Conservation (phyloP, 2,329 filamentous ascomycete genomes). For the Fusarium piperis region DNA sequence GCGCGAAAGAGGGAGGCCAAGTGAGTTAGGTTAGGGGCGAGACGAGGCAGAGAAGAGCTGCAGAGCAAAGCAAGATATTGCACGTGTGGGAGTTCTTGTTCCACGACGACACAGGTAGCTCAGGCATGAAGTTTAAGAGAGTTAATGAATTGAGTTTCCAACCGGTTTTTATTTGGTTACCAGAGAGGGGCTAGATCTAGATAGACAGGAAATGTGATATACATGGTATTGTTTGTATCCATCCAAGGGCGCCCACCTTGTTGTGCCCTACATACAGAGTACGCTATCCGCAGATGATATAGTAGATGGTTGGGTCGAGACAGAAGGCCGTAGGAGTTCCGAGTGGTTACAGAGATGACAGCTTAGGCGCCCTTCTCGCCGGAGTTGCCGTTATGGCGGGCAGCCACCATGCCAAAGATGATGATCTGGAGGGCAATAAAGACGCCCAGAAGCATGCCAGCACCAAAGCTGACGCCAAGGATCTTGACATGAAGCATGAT, state of each 20-base stretch:
- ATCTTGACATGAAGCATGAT: constrained; percentile 81
- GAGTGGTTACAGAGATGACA: background rate
- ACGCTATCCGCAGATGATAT: background rate
- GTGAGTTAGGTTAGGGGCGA: background rate
- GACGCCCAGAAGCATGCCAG: constrained; percentile 56
- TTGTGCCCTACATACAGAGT: background rate
- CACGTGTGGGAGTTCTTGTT: constrained; percentile 39
- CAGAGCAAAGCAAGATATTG: constrained; percentile 28
- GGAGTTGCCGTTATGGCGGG: constrained; percentile 1
- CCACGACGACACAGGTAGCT: constrained; percentile 40
- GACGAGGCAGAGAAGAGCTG: constrained; percentile 10
- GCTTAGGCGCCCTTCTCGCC: constrained; percentile 15
- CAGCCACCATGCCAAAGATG: constrained; percentile 45
- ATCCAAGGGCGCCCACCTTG: background rate
- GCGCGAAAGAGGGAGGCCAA: constrained; percentile 18
- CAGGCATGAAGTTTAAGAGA: constrained; percentile 39
- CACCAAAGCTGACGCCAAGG: constrained; percentile 62
- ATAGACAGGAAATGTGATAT: background rate
- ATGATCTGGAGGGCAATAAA: constrained; percentile 63
- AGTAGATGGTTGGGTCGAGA: background rate
- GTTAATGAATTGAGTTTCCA: constrained; percentile 37
- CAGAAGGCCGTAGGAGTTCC: background rate
- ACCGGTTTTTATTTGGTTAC: constrained; percentile 17
- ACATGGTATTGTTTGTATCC: background rate
- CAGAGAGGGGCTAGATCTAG: background rate